Conservation (phyloP, 192 early-diverging fungal genomes). For the Paraglomus occultum region DNA sequence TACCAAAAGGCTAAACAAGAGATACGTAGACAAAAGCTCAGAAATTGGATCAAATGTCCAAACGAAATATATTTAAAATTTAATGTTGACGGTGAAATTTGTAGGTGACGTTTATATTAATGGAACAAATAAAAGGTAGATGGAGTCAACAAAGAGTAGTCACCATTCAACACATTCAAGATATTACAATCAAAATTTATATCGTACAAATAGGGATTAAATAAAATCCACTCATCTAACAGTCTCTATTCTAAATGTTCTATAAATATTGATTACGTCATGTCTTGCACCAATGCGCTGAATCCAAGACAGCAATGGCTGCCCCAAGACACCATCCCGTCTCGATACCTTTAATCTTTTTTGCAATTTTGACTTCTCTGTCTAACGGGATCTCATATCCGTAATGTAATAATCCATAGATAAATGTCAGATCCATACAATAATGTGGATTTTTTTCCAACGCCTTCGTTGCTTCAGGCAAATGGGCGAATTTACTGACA, state of each 20-base stretch:
- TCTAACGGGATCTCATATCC: conserved; percentile 80
- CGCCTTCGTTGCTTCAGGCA: conserved; percentile 52
- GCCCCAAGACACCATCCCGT: conserved; percentile 98
- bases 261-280: neutral
- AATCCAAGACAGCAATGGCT: conserved; percentile 79
- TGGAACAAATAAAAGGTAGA: no score
- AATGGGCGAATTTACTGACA: conserved; percentile 45
- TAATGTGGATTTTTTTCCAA: conserved; percentile 60
- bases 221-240: no score
- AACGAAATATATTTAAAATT: conserved; percentile 19
- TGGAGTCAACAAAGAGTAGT: no score
- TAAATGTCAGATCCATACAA: conserved; percentile 91
- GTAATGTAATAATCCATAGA: conserved; percentile 75
- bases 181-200: no score
- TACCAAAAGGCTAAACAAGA: conserved; percentile 19
- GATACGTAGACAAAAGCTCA: conserved; percentile 8
- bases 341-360: conserved; percentile 91
- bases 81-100: neutral
- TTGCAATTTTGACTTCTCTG: conserved; percentile 72
- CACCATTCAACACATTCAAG: no score
- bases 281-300: conserved; percentile 35
- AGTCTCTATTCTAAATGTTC: no score
- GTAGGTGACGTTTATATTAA: no score
- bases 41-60: conserved; percentile 24
- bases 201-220: no score